Percentiles rank a stretch among this genome's conserved stretches.
Conservation (phyloP, 257 asterid genomes). For the Marsdenia floribunda region DNA sequence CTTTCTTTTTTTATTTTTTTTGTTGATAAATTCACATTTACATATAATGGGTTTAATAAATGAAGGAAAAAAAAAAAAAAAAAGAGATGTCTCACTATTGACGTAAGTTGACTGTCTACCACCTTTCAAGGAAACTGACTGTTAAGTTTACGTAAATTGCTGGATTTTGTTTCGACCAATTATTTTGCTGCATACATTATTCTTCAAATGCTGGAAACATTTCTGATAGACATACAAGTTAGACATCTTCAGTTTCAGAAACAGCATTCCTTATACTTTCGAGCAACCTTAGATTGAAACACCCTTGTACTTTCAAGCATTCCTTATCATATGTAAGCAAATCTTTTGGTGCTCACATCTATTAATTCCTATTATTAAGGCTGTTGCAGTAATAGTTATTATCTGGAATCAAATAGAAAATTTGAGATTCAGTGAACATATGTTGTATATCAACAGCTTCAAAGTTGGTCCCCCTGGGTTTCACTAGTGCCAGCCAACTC, state of each 20-base stretch:
- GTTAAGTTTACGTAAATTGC: neutral
- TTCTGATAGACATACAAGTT: neutral
- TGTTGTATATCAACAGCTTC: slow-evolving; percentile 59
- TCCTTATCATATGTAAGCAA: neutral
- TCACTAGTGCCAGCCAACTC: slow-evolving; percentile 81
- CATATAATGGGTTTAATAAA: neutral
- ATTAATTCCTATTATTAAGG: neutral
- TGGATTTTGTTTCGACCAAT: neutral
- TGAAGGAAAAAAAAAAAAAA: neutral
- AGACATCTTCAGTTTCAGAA: neutral
- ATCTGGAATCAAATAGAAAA: neutral
- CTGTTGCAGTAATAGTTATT: neutral
- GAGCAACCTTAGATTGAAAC: neutral
- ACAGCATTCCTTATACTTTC: neutral
- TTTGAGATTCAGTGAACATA: neutral
- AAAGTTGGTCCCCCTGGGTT: slow-evolving; percentile 92
- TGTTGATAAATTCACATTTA: neutral
- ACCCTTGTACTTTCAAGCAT: no score
- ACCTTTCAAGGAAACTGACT: neutral
- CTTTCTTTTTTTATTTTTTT: no score
- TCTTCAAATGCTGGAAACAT: neutral
- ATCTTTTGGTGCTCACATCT: neutral
- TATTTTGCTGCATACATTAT: neutral
- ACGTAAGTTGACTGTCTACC: neutral
- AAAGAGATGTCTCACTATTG: neutral